Conservation (phyloP, 2,329 filamentous ascomycete genomes). For the Cladophialophora yegresii region DNA sequence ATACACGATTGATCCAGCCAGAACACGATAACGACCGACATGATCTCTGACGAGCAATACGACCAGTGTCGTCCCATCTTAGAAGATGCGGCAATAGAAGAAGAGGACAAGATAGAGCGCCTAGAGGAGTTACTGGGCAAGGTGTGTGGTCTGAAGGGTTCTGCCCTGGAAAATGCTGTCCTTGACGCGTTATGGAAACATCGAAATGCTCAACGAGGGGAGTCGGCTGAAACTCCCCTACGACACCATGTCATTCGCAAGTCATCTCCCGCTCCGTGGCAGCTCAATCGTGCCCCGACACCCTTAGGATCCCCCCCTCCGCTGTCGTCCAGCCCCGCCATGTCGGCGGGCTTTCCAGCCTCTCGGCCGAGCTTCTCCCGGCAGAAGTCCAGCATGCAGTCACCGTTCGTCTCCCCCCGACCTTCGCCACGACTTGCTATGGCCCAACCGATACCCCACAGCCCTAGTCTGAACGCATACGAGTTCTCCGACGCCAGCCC, state of each 20-base stretch:
- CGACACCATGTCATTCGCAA: conserved; percentile 87
- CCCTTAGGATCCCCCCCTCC: conserved; percentile 83
- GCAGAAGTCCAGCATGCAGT: conserved; percentile 46
- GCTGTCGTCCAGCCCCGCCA: conserved; percentile 72
- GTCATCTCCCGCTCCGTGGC: conserved; percentile 92
- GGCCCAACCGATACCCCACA: conserved; percentile 91
- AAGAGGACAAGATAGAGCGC: conserved; percentile 93
- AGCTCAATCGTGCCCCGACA: conserved; percentile 71
- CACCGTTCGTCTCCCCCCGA: conserved; percentile 89
- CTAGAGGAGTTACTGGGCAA: conserved; percentile 82
- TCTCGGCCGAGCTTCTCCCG: conserved; percentile 75
- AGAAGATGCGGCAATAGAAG: conserved; percentile 77
- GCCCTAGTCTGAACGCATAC: conserved; percentile 90
- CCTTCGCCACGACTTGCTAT: conserved; percentile 89
- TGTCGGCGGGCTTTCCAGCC: conserved; percentile 71
- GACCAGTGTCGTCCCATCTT: conserved; percentile 88
- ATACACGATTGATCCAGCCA: conserved; percentile 4
- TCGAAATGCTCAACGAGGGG: conserved; percentile 53
- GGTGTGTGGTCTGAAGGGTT: conserved; percentile 73
- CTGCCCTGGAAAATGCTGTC: conserved; percentile 82
- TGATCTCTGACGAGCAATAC: conserved; percentile 92
- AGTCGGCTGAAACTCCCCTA: conserved; percentile 76
- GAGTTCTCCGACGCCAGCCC: conserved; percentile 86
- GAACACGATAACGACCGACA: conserved; percentile 45
- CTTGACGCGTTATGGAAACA: conserved; percentile 80